These are phyloP conservation scores for Fusarium equiseti DNA, from an alignment of 2,329 filamentous ascomycete genomes.

Conservation along the genomic window DNA sequence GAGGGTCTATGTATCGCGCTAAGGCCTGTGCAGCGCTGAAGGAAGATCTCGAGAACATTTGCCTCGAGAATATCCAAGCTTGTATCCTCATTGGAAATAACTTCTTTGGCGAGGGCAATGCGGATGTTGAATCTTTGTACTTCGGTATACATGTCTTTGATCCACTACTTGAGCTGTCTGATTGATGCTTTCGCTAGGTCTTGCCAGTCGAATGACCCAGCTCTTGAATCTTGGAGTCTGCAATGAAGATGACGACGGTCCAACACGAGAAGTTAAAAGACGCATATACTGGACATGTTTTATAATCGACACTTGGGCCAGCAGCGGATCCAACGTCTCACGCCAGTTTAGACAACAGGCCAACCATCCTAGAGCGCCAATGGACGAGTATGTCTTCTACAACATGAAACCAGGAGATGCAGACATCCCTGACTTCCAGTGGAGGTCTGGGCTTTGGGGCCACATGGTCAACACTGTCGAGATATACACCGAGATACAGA, in stretches of 20 bases:
- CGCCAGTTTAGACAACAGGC: slow-evolving; percentile 45
- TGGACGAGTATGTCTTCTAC: slow-evolving; percentile 48
- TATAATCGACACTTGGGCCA: slow-evolving; percentile 53
- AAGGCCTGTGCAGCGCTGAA: slow-evolving; percentile 44
- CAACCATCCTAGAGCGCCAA: slow-evolving; percentile 40
- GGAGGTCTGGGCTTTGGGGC: slow-evolving; percentile 50
- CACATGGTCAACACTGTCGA: slow-evolving; percentile 51
- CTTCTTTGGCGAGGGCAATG: slow-evolving; percentile 47
- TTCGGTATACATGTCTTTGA: slow-evolving; percentile 41
- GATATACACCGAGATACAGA: slow-evolving; percentile 51
- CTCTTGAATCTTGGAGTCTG: slow-evolving; percentile 46
- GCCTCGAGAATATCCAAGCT: slow-evolving; percentile 52
- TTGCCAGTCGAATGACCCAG: slow-evolving; percentile 53
- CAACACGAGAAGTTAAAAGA: slow-evolving; percentile 48
- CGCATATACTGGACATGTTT: slow-evolving; percentile 53
- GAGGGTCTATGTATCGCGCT: slow-evolving; percentile 31
- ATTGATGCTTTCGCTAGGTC: slow-evolving; percentile 6
- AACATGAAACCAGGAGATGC: slow-evolving; percentile 44
- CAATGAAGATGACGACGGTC: slow-evolving; percentile 40
- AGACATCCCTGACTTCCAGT: slow-evolving; percentile 30
- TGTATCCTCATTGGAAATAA: slow-evolving; percentile 51
- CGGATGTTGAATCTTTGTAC: slow-evolving; percentile 52
- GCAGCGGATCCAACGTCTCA: slow-evolving; percentile 47
- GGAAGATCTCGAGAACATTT: slow-evolving; percentile 49
- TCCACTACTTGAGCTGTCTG: rapidly evolving